Base-by-base conservation (phyloP, 2,329 filamentous ascomycete species). In the Cladophialophora immunda region DNA sequence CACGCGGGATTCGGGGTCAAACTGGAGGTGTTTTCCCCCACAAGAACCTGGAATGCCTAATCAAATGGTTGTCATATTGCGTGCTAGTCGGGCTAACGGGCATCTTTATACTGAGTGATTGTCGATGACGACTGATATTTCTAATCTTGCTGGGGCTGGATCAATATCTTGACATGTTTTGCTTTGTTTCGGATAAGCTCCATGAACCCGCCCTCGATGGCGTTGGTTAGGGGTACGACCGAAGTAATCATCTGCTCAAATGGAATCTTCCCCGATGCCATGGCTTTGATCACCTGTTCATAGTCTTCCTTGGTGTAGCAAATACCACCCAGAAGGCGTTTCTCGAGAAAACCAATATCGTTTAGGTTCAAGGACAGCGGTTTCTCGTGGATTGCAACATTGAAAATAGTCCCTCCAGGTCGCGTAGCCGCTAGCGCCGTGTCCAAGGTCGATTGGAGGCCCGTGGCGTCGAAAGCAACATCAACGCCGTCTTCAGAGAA, bases 111-210 rank as follows among this genome's bases (percentile, higher is more conserved):
- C 36, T 38, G 36, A 32, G 15, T 15, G 13, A 13, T 38, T 38
- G 36, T 34, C 32, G 13, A 34, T 34, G 32, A 11, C 34, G 54
- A n/a, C 4, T 34, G 54, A 56, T 34, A 36, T n/a, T 13, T 2
- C 54, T 58, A 41, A 7, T 41, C 22, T 45, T 38, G 19, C 19
- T 41, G 32, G 1, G 61, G 53, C 54, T 72, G 63, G 25, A 90
- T 84, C 50, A 90, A 70, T 32, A 90, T 85, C 77, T 90, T 90
- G 19, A 89, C 86, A 71, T 89, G 86, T 56, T 82, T 84, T 41
- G 89, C 85, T 71, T 86, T 87, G 68, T 89, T 83, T 9, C 84
- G 76, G 30, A 88, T 84, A 58, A 90, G 75, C 1, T 85, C 81
- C 66, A 83, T 80, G 70, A 89, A 85, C 0, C 86, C 87, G 34